These are phyloP conservation scores for Geotrichum histeridarum DNA, from an alignment of 1,139 yeast species.

Conservation along the genomic window DNA sequence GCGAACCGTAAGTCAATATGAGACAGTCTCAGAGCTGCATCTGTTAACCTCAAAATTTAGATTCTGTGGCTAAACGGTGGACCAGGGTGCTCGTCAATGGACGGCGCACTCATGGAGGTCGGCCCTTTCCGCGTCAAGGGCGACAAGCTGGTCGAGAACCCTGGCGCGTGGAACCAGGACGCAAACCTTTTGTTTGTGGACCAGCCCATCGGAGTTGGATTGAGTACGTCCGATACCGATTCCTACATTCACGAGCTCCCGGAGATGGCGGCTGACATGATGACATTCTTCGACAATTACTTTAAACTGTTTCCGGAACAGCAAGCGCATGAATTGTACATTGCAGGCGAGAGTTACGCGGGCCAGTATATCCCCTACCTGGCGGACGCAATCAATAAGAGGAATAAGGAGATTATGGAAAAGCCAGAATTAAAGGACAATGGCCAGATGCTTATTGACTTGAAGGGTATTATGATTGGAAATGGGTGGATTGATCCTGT, in stretches of 20 bases:
- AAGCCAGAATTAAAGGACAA: background rate
- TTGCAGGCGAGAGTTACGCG: constrained; percentile 96
- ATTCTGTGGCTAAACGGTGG: constrained; percentile 84
- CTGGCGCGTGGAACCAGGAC: constrained; percentile 80
- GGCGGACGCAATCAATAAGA: constrained; percentile 55
- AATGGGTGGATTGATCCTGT: constrained; percentile 97
- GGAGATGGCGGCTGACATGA: constrained; percentile 53
- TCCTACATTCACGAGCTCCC: constrained; percentile 55
- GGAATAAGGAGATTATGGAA: constrained; percentile 39
- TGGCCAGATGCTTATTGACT: constrained; percentile 35
- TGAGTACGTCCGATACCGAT: constrained; percentile 52
- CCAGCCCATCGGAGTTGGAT: constrained; percentile 95
- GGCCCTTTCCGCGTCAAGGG: constrained; percentile 75
- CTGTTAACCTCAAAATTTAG: constrained; percentile 17
- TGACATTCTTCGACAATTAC: constrained; percentile 61
- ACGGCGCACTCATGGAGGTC: constrained; percentile 88
- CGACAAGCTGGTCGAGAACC: constrained; percentile 46
- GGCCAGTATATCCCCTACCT: constrained; percentile 95
- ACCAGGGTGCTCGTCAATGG: constrained; percentile 93
- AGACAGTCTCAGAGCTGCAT: background rate
- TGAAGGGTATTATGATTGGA: constrained; percentile 75
- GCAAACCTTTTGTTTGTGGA: constrained; percentile 82
- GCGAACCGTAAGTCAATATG: constrained; percentile 28
- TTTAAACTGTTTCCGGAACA: constrained; percentile 73
- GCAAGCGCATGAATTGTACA: constrained; percentile 53